Percentiles rank a stretch among this genome's conserved stretches.
Evolutionary conservation across 2,329 filamentous ascomycete species (phyloP).

Genomic region (Calycina marina): DNA sequence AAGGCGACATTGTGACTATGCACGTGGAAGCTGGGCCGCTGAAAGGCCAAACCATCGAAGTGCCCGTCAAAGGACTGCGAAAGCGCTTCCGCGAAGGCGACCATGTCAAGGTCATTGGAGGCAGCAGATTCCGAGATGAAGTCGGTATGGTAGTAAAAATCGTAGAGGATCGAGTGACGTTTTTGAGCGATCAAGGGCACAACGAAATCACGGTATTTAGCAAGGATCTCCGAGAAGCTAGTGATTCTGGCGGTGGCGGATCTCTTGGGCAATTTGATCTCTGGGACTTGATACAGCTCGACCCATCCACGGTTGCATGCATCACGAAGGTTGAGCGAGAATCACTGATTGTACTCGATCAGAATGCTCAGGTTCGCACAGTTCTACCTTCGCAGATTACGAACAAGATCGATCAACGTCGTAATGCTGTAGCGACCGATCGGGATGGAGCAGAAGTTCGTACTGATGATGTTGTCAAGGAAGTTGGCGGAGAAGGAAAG

Average conservation of each 20-base stretch:
- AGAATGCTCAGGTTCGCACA: conserved; percentile 69
- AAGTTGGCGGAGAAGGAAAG: conserved; percentile 71
- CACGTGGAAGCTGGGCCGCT: conserved; percentile 72
- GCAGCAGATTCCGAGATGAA: conserved; percentile 86
- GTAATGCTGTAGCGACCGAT: conserved; percentile 80
- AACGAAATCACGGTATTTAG: conserved; percentile 95
- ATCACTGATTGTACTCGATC: conserved; percentile 77
- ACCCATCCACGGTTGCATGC: conserved; percentile 81
- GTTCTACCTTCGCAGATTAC: conserved; percentile 84
- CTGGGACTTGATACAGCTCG: conserved; percentile 86
- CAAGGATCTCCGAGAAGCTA: conserved; percentile 86
- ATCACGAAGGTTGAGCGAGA: conserved; percentile 93
- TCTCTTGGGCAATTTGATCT: conserved; percentile 80
- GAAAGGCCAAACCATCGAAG: conserved; percentile 73
- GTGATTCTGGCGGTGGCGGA: conserved; percentile 77
- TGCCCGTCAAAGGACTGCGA: conserved; percentile 78
- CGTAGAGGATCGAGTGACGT: conserved; percentile 77
- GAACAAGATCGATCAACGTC: conserved; percentile 72
- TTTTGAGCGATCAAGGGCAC: conserved; percentile 85
- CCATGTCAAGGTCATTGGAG: conserved; percentile 96
- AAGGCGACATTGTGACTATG: conserved; percentile 84
- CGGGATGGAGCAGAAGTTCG: conserved; percentile 87
- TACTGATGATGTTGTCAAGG: conserved; percentile 81
- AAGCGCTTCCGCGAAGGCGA: conserved; percentile 90
- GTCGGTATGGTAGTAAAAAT: conserved; percentile 95